Evolutionary conservation across 768 basidiomycete genomes (phyloP).

Genomic region (Kwoniella dejecticola): DNA sequence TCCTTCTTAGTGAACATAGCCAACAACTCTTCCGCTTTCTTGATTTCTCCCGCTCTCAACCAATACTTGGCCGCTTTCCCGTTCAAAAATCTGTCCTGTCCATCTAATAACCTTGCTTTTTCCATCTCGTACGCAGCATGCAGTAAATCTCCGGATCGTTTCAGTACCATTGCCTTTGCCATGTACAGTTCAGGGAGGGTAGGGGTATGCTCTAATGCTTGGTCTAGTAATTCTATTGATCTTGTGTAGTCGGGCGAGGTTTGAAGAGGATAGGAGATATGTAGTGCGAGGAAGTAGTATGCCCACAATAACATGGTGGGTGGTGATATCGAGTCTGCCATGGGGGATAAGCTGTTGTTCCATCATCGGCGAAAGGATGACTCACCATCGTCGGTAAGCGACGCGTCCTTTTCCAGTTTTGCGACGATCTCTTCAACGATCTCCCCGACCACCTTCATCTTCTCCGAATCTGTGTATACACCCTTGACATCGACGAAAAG

Average conservation of each 20-base stretch:
- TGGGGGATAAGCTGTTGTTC: constrained; percentile 7
- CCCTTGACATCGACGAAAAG: constrained; percentile 89
- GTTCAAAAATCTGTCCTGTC: constrained; percentile 93
- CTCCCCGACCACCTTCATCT: constrained; percentile 70
- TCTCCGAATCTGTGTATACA: constrained; percentile 69
- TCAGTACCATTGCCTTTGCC: constrained; percentile 77
- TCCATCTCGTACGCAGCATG: constrained; percentile 76
- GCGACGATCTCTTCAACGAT: constrained; percentile 65
- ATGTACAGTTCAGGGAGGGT: constrained; percentile 88
- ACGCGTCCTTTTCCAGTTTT: constrained; percentile 39
- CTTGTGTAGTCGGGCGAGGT: constrained; percentile 40
- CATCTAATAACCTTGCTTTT: constrained; percentile 79
- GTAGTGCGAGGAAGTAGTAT: constrained; percentile 88
- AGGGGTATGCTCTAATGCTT: constrained; percentile 80
- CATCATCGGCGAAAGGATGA: not conserved
- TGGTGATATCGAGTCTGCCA: constrained; percentile 58
- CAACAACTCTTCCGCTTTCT: constrained; percentile 72
- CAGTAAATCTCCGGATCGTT: constrained; percentile 76
- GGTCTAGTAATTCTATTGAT: constrained; percentile 61
- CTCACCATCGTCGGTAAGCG: constrained; percentile 41
- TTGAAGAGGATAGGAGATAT: constrained; percentile 60
- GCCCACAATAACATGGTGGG: constrained; percentile 91
- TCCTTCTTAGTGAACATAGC: constrained; percentile 98
- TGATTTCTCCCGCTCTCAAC: constrained; percentile 74
- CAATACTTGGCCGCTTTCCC: constrained; percentile 91